Evolutionary conservation across 805 yeast species (phyloP).

Genomic region (Kuraishia molischiana): DNA sequence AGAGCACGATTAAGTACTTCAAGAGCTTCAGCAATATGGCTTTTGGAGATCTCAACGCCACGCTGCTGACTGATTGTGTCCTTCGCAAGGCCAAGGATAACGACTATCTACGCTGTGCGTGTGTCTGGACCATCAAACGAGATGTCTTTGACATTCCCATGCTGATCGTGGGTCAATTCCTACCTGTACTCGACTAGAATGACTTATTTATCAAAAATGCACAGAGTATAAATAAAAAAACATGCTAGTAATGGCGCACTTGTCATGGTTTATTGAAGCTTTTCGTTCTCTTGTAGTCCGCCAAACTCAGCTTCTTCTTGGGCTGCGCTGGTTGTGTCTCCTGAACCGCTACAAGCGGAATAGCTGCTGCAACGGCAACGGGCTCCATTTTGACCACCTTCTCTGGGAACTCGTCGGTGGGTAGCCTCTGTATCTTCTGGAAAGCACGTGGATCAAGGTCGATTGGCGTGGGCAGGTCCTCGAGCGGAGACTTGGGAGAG

Average conservation of each 20-base stretch:
- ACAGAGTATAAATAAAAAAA: too few relatives aligned
- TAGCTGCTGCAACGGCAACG: conserved; percentile 1
- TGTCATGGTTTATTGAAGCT: not conserved
- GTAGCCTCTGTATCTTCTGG: conserved; percentile 4
- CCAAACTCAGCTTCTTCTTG: conserved; percentile 59
- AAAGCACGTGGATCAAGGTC: not conserved
- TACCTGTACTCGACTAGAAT: conserved; percentile 46
- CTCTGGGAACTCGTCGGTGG: not conserved
- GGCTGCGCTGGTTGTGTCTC: conserved; percentile 21
- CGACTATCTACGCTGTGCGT: conserved; percentile 47
- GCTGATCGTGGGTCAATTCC: conserved; percentile 73
- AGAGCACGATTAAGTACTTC: conserved; percentile 63
- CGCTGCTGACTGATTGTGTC: conserved; percentile 41
- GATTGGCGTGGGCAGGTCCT: conserved; percentile 2
- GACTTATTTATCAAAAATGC: too few relatives aligned
- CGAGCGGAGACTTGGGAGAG: conserved; percentile 13
- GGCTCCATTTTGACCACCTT: too few relatives aligned
- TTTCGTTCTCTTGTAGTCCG: conserved; percentile 52
- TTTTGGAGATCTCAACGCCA: conserved; percentile 52
- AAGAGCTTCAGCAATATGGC: conserved; percentile 63
- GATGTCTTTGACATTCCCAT: conserved; percentile 80
- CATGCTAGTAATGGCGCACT: not conserved
- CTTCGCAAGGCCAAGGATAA: conserved; percentile 25
- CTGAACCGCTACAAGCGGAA: conserved; percentile 4
- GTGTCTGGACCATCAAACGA: conserved; percentile 79